Base-by-base conservation (phyloP, 768 basidiomycete genomes). In the Hirschioporus abietinus region DNA sequence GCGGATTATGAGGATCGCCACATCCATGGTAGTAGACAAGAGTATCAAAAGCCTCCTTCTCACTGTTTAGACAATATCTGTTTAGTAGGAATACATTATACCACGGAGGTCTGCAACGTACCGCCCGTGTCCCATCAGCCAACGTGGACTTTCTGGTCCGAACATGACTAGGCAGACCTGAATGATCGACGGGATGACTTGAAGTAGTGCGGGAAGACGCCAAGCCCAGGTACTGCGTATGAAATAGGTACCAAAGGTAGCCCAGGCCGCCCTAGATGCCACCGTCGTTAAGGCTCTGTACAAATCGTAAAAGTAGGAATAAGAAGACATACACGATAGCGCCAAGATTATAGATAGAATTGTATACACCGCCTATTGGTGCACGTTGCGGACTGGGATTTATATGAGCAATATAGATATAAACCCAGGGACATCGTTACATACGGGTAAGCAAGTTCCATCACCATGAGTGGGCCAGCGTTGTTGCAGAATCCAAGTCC, bases 1-100 rank as follows among this genome's bases (percentile, higher is more conserved):
- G 23, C 26, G 60, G 17, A 17, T 61, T 35, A 18, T 61, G 42
- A 12, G 12, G 15, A 27, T 95, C 83, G n/a, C 91, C 86, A 69
- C 91, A 70, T 34, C 75, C 74, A 68, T 82, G 80, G 64, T 78
- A 78, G 57, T 74, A 69, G n/a, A 76, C 77, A 20, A 82, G 70
- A 25, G 78, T 70, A 0, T 57, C n/a, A 35, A 71, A 69, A 3
- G 81, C 81, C 35, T 77, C 79, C 0, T 79, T 83, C 9, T 74
- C 69, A 30, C 74, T 59, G 17, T 15, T 52, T 52, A 20, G 12
- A 15, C 1, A 27, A 17, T 24, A 64, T 35, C 12, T 15, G 17
- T 15, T 7, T 7, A 15, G n/a, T n/a, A 63, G 23, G 35, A 42
- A n/a, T n/a, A 63, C 8, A 18, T 18, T 8, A 34, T 26, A 4